These are phyloP conservation scores for Pulveroboletus sp. DNA, from an alignment of 768 basidiomycete species.

Conservation along the genomic window DNA sequence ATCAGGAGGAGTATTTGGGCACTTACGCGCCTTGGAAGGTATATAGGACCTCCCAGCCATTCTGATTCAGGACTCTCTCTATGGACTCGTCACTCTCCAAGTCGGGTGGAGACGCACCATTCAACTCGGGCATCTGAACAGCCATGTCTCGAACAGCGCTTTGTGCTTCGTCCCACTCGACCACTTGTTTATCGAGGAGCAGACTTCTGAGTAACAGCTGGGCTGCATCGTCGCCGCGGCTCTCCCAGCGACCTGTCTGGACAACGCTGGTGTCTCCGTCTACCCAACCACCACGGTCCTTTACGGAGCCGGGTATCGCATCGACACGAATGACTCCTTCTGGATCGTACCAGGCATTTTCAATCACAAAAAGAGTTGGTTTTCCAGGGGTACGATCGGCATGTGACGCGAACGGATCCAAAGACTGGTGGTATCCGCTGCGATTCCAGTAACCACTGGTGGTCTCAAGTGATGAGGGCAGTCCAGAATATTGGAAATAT, in stretches of 20 bases:
- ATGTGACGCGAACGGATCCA: conserved; percentile 15
- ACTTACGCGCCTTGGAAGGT: conserved; percentile 40
- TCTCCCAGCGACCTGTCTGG: conserved; percentile 15
- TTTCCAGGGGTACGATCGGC: conserved; percentile 10
- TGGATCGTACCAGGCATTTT: conserved; percentile 39
- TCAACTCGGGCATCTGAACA: conserved; percentile 16
- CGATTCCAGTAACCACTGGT: conserved; percentile 37
- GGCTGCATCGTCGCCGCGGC: conserved; percentile 1
- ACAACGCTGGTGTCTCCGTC: conserved; percentile 6
- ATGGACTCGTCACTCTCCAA: conserved; percentile 26
- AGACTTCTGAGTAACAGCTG: conserved; percentile 17
- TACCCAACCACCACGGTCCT: conserved; percentile 25
- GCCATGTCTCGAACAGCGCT: conserved; percentile 17
- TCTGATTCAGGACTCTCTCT: conserved; percentile 27
- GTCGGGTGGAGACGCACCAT: conserved; percentile 2
- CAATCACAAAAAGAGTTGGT: conserved; percentile 31
- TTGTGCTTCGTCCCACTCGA: conserved; percentile 29
- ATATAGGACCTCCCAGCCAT: conserved; percentile 38
- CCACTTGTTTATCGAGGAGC: conserved; percentile 18
- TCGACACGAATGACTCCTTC: conserved; percentile 34
- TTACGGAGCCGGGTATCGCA: conserved; percentile 24
- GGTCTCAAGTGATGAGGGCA: conserved; percentile 29
- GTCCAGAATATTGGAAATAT: conserved; percentile 36
- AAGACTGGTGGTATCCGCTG: conserved; percentile 21
- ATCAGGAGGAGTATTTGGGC: background rate